Conservation (phyloP, 768 basidiomycete species). For the Stropharia rugosoannulata region DNA sequence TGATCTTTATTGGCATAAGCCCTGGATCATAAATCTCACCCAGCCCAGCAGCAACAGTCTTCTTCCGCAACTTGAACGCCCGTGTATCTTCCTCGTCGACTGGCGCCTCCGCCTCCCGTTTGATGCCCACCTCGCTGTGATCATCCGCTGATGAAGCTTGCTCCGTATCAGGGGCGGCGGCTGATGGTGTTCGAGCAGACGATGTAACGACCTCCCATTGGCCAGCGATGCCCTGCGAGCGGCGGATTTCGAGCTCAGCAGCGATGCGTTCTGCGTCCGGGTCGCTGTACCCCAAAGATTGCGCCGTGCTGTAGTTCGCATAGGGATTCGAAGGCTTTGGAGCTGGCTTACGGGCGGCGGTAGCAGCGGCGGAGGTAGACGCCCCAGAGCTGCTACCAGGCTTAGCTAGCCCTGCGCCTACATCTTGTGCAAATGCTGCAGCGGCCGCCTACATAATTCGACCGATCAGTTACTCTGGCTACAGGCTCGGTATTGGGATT, state of each 20-base stretch:
- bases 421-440: slow-evolving; percentile 76
- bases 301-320: slow-evolving; percentile 87
- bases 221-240: slow-evolving; percentile 69
- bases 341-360: slow-evolving; percentile 24
- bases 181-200: slow-evolving; percentile 8
- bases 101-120: slow-evolving; percentile 38
- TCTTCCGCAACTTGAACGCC: slow-evolving; percentile 68
- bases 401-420: slow-evolving; percentile 65
- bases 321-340: slow-evolving; percentile 62
- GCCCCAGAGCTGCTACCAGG: slow-evolving; percentile 30
- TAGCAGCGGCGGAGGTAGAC: slow-evolving; percentile 28
- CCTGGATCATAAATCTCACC: slow-evolving; percentile 86
- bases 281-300: slow-evolving; percentile 77
- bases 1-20: slow-evolving; percentile 61
- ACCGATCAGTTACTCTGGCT: background rate
- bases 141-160: slow-evolving; percentile 13
- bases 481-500: background rate
- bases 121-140: slow-evolving; percentile 24
- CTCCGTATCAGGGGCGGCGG: background rate
- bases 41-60: slow-evolving; percentile 55
- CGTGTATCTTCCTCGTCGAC: slow-evolving; percentile 54
- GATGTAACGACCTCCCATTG: slow-evolving; percentile 70
- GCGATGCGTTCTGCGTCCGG: slow-evolving; percentile 66
- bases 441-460: slow-evolving; percentile 60
- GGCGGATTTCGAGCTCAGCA: slow-evolving; percentile 59